A percentile compares a stretch with the other conserved stretches of the same genome.
phyloP scores from a whole-genome alignment of 1,284 basidiomycete genomes.

The Ceratobasidium sp. region DNA sequence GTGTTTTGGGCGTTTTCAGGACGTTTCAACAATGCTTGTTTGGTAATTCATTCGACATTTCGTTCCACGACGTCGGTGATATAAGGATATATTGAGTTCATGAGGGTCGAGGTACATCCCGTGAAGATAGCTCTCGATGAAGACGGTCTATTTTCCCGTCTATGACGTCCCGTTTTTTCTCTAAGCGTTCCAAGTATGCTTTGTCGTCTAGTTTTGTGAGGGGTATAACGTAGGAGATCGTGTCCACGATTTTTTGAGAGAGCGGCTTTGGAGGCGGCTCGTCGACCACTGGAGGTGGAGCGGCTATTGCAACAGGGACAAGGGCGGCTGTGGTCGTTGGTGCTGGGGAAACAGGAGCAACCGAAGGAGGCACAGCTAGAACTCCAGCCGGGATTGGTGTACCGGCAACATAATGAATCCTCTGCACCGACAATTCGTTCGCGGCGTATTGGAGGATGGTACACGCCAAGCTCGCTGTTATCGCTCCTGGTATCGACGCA shows the following conservation, averaged over 20 bases:
- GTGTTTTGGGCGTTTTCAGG: constrained; percentile 14
- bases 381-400: constrained; percentile 2
- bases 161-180: constrained; percentile 13
- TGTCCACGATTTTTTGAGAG: constrained; percentile 33
- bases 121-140: not conserved
- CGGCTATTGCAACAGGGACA: not conserved
- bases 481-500: constrained; percentile 65
- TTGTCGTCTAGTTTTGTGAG: constrained; percentile 33
- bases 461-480: constrained; percentile 69
- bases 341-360: not conserved
- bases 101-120: not conserved
- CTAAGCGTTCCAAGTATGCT: constrained; percentile 22
- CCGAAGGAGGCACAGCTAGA: not conserved
- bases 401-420: constrained; percentile 67
- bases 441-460: constrained; percentile 70
- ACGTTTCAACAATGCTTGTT: not conserved
- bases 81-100: not conserved
- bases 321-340: not conserved
- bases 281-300: constrained; percentile 16
- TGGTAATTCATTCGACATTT: constrained; percentile 7
- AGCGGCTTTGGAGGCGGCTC: constrained; percentile 11
- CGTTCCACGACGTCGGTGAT: too few species aligned
- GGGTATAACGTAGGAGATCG: constrained; percentile 30
- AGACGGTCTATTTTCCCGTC: constrained; percentile 30
- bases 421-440: constrained; percentile 72